Evolutionary conservation across 345 rosid genomes (phyloP).

Genomic region (Aquilaria yunnanensis): DNA sequence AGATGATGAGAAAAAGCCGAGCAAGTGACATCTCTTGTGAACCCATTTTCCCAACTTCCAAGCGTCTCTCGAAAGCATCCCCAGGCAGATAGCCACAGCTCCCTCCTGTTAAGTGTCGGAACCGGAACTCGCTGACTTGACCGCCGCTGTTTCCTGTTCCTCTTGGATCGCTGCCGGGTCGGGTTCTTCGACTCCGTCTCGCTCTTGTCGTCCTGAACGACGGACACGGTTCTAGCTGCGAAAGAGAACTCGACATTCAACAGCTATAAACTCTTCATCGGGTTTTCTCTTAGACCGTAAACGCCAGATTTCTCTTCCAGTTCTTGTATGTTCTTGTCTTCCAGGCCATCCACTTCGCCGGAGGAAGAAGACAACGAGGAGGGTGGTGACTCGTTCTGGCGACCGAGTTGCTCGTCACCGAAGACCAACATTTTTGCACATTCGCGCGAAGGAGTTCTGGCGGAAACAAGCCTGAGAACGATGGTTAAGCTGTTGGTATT

Average conservation of each 20-base stretch:
- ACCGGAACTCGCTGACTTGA: slow-evolving; percentile 50
- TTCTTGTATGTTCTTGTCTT: slow-evolving; percentile 15
- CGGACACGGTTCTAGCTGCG: slow-evolving; percentile 32
- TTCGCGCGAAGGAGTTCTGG: no score
- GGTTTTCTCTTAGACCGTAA: slow-evolving; percentile 68
- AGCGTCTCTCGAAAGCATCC: slow-evolving; percentile 91
- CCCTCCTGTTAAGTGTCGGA: slow-evolving; percentile 69
- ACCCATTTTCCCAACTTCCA: slow-evolving; percentile 44
- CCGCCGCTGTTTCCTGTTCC: slow-evolving; percentile 21
- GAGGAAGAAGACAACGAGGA: slow-evolving; percentile 51
- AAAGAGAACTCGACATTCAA: slow-evolving; percentile 65
- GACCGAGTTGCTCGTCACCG: slow-evolving; percentile 18
- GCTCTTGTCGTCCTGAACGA: slow-evolving; percentile 53
- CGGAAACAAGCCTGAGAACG: no score
- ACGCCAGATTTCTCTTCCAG: slow-evolving; percentile 29
- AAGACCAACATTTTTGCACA: no score
- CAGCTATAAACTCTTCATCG: slow-evolving; percentile 53
- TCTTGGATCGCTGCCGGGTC: slow-evolving; percentile 52
- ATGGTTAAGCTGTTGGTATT: no score
- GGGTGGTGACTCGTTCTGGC: slow-evolving; percentile 25
- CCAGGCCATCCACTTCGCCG: slow-evolving; percentile 11
- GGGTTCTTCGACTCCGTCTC: slow-evolving; percentile 75
- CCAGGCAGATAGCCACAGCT: slow-evolving; percentile 81
- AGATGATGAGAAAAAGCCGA: slow-evolving; percentile 24
- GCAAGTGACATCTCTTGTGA: slow-evolving; percentile 70